Evolutionary conservation across 371 early-diverging fungal species (phyloP).

Genomic region (Apophysomyces variabilis): DNA sequence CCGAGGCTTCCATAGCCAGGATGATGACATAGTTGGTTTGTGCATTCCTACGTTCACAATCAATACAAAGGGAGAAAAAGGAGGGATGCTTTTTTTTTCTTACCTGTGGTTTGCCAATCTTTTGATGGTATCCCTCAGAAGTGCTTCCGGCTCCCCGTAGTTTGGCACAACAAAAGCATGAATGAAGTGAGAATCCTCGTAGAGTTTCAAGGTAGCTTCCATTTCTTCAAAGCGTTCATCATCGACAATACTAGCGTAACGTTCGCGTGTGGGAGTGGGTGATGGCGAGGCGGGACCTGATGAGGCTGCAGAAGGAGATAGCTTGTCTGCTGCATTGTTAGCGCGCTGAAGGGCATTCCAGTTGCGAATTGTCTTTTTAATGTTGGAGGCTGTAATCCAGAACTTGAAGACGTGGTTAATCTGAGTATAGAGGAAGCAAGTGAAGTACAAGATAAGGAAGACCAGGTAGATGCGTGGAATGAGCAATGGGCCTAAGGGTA

Average conservation of each 20-base stretch:
- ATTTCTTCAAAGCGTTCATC: conserved; percentile 47
- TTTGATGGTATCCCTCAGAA: conserved; percentile 49
- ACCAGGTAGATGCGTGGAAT: conserved; percentile 57
- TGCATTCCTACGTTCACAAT: conserved; percentile 30
- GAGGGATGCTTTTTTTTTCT: neutral
- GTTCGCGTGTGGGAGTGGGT: conserved; percentile 29
- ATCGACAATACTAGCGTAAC: conserved; percentile 33
- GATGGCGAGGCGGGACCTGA: conserved; percentile 19
- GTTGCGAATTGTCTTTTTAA: conserved; percentile 47
- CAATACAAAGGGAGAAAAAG: conserved; percentile 15
- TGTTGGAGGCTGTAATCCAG: conserved; percentile 43
- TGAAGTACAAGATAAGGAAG: conserved; percentile 56
- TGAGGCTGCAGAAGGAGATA: conserved; percentile 14
- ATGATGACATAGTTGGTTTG: conserved; percentile 55
- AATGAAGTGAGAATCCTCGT: conserved; percentile 37
- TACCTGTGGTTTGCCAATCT: conserved; percentile 53
- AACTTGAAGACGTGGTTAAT: conserved; percentile 62
- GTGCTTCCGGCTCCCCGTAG: conserved; percentile 60
- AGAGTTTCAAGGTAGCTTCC: conserved; percentile 42
- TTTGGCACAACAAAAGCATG: conserved; percentile 66
- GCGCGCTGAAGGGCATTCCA: conserved; percentile 46
- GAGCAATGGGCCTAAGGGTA: conserved; percentile 55
- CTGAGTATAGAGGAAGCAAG: conserved; percentile 54
- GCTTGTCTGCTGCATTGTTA: conserved; percentile 13
- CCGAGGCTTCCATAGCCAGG: conserved; percentile 76